Evolutionary conservation across 805 yeast species (phyloP).

Genomic region (Candida qinlingensis): DNA sequence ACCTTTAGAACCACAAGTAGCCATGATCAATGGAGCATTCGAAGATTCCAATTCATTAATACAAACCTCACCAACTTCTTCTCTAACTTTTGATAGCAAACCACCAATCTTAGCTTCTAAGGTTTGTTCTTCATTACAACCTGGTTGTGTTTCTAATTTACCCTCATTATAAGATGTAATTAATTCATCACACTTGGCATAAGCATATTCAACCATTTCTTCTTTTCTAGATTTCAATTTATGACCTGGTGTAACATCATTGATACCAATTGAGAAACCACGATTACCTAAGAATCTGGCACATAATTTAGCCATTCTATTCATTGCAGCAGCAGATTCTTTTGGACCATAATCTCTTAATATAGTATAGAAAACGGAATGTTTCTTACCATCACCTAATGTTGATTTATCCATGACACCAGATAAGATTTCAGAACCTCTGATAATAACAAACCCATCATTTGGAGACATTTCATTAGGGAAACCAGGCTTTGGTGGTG

Average conservation of each 20-base stretch:
- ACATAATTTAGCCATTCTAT: conserved; percentile 98
- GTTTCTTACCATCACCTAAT: conserved; percentile 97
- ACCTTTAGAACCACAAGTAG: conserved; percentile 98
- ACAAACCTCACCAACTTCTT: conserved; percentile 98
- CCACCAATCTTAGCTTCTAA: conserved; percentile 98
- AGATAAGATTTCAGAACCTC: conserved; percentile 82
- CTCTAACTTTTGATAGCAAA: conserved; percentile 91
- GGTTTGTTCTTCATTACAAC: conserved; percentile 98
- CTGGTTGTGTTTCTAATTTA: conserved; percentile 95
- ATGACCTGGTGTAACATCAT: conserved; percentile 91
- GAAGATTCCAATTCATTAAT: conserved; percentile 82
- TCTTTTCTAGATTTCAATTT: conserved; percentile 77
- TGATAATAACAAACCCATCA: conserved; percentile 87
- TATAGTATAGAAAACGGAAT: conserved; percentile 92
- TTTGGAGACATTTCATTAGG: conserved; percentile 96
- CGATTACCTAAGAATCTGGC: conserved; percentile 92
- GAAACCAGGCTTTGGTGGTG: conserved; percentile 64
- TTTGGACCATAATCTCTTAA: conserved; percentile 94
- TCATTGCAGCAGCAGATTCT: conserved; percentile 95
- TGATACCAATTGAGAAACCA: conserved; percentile 96
- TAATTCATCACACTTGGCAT: conserved; percentile 84
- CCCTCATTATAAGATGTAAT: conserved; percentile 77
- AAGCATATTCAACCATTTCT: conserved; percentile 84
- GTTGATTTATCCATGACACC: conserved; percentile 98
- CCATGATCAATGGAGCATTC: conserved; percentile 97